A percentile compares a stretch with the other conserved stretches of the same genome.
Evolutionary conservation across 371 early-diverging fungal genomes (phyloP).

Genomic region (Zychaea mexicana): DNA sequence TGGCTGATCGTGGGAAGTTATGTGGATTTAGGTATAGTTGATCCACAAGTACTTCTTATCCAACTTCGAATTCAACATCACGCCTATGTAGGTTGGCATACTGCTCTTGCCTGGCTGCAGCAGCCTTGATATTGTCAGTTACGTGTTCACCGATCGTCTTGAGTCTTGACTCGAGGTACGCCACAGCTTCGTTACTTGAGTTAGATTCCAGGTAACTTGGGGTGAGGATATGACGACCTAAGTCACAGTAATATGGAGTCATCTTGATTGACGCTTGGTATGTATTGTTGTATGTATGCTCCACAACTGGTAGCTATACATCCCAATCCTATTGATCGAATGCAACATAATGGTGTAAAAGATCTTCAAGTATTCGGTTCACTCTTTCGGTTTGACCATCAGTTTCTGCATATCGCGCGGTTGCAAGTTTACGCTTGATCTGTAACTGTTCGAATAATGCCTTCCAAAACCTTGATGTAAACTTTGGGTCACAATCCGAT

Average conservation of each 20-base stretch:
- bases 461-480: constrained; percentile 46
- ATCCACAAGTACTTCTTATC: background rate
- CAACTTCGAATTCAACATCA: background rate
- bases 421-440: background rate
- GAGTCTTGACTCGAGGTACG: background rate
- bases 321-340: no score
- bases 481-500: constrained; percentile 45
- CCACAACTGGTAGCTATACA: background rate
- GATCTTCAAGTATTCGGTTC: background rate
- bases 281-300: background rate
- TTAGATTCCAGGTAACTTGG: no score
- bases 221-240: background rate
- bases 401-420: background rate
- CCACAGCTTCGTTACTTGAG: background rate
- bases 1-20: background rate
- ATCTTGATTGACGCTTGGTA: background rate
- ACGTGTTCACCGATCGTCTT: background rate
- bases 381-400: constrained; percentile 4
- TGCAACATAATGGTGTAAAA: background rate
- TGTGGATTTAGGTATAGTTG: background rate
- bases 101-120: background rate
- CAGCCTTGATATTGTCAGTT: background rate
- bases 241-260: background rate
- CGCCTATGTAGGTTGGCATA: background rate
- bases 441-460: no score